Evolutionary conservation across 257 asterid genomes (phyloP), one percentile per base, ranked within the genome.

Genomic region (Gardenia jasminoides): DNA sequence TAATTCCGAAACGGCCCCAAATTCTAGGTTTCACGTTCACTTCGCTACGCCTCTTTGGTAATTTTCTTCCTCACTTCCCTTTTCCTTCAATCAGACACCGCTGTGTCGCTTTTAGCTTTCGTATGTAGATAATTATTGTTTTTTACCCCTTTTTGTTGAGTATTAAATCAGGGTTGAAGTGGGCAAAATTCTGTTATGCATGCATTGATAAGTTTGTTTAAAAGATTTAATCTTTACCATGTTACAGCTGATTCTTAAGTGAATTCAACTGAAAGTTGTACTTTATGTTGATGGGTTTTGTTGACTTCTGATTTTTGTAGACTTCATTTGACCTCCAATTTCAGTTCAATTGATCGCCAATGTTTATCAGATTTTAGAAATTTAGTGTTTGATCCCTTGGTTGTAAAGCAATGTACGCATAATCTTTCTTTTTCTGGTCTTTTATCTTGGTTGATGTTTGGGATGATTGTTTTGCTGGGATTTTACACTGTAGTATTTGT

Each of bases 1-100:
- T 84, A 91, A 84, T 88, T 83, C 80, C 68, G 86, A 77, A 88
- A 84, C 86, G 68, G 75, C 84, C 93, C 94, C 88, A 75, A 82
- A 68, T 82, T 86, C 89, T 87, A 87, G 94, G 93, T 91, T 87
- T 89, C 83, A 81, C 68, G 4, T 74, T 28, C 48, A 59, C 77
- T 61, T 12, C 44, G 20, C 65, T 17, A 4, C 7, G 61, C 39
- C 61, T 30, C 65, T 80, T 89, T 61, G 92, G 92, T 87, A 80
- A 86, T 65, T 82, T 59, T 75, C 72, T 67, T 69, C 50, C 12
- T 17, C 44, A 10, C 31, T 24, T 48, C 43, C 36, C 19, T 59
- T 58, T 22, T 36, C 72, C 17, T n/a, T 22, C 66, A 26, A 59
- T 79, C n/a, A 59, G 15, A 48, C 22, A 67, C 15, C 17, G 54